Conservation (phyloP, 2,329 filamentous ascomycete genomes). For the Exophiala spinifera region DNA sequence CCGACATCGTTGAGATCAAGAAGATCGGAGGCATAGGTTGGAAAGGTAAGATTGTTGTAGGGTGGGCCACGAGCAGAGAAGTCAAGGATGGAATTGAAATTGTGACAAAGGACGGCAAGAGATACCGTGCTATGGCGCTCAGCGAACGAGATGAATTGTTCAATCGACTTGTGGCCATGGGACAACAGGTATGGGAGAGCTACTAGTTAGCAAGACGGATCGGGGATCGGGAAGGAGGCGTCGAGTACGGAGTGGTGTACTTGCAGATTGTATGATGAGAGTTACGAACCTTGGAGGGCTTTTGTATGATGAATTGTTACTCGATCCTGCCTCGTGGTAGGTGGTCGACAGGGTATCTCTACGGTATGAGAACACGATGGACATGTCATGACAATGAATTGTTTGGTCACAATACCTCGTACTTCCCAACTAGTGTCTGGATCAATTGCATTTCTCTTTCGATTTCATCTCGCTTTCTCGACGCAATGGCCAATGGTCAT, state of each 20-base stretch:
- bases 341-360: no score
- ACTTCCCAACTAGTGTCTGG: no score
- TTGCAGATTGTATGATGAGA: no score
- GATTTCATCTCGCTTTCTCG: no score
- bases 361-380: no score
- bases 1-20: conserved; percentile 68
- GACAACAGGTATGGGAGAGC: conserved; percentile 77
- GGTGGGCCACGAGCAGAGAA: conserved; percentile 71
- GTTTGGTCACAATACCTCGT: no score
- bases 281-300: no score
- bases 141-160: conserved; percentile 73
- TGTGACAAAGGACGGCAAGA: conserved; percentile 51
- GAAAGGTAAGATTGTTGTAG: conserved; percentile 80
- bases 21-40: conserved; percentile 80
- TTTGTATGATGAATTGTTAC: no score
- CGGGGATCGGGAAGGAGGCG: not conserved
- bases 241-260: not conserved
- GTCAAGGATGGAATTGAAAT: conserved; percentile 74
- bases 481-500: no score
- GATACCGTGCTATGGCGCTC: conserved; percentile 67
- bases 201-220: conserved; percentile 57
- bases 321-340: no score
- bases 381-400: no score
- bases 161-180: conserved; percentile 73
- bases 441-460: no score